Base-by-base conservation (phyloP, 2,329 filamentous ascomycete species). In the Stromatinia cepivora region DNA sequence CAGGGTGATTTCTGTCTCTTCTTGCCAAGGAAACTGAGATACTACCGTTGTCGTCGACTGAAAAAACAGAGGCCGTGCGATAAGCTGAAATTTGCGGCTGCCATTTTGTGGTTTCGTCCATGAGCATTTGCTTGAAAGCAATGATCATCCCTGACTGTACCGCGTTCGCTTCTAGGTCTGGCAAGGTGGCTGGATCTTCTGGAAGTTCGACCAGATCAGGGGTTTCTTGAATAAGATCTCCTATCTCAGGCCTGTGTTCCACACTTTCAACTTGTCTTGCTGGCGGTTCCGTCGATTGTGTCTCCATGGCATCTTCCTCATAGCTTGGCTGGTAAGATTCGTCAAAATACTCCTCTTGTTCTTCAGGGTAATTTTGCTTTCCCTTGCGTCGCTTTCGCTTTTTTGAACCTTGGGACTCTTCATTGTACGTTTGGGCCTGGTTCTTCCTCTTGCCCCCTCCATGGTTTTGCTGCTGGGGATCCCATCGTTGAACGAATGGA, bases 401-500 rank as follows among this genome's bases (percentile, higher is more conserved):
- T 76, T 85, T 88, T 20, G 75, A 74, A n/a, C 71, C 71, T 42
- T 69, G 70, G 50, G 66, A 71, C 31, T 80, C 78, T 6, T 82
- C 79, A 9, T 82, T 75, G 66, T 84, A 80, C 64, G 79, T 82
- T 25, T 82, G 79, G 3, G 77, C 53, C 50, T 84, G 79, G 39
- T 76, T 81, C 77, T 89, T 89, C 67, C 82, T 80, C 72, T 83
- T 87, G 50, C 79, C 79, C 34, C 80, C 79, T 39, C 80, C 77
- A 61, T 81, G 81, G 52, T 78, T 79, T 78, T 86, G 84, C 75
- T 94, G 91, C 71, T 93, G 90, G 4, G 87, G 85, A 79, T 97
- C 92, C 94, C 94, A 97, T 59, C 92, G 87, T 79, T 97, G 93
- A 22, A 91, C 84, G 78, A 97, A 97, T 0, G 94, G 94, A 76